phyloP scores from a whole-genome alignment of 352 stramenopile species.

The Thalassiosira ordinaria region DNA sequence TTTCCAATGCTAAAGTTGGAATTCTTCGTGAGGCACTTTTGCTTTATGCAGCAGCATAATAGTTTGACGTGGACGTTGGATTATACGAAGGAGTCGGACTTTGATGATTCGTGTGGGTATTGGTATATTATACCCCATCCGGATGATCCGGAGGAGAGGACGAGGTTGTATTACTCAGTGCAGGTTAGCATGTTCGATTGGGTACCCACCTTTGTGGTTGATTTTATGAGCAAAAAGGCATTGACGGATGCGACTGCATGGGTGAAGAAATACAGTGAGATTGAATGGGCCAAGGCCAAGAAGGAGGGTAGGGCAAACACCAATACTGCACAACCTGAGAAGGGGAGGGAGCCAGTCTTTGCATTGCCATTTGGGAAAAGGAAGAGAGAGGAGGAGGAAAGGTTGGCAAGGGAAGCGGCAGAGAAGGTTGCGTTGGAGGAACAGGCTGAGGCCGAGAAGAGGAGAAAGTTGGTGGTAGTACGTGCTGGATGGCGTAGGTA shows the following conservation, averaged over 20 bases:
- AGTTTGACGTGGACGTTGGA: conserved; percentile 66
- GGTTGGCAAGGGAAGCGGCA: conserved; percentile 11
- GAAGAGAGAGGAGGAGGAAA: conserved; percentile 45
- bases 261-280: conserved; percentile 70
- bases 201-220: conserved; percentile 63
- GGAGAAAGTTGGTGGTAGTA: conserved; percentile 24
- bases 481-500: conserved; percentile 44
- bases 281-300: conserved; percentile 50
- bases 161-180: conserved; percentile 64
- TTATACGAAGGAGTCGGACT: conserved; percentile 63
- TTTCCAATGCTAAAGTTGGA: conserved; percentile 65
- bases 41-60: conserved; percentile 54
- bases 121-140: conserved; percentile 69
- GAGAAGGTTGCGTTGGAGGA: conserved; percentile 31
- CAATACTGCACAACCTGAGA: neutral
- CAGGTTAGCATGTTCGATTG: conserved; percentile 67
- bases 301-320: conserved; percentile 12
- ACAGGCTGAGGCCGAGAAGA: conserved; percentile 21
- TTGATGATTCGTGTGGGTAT: conserved; percentile 69
- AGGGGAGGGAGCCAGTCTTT: conserved; percentile 26
- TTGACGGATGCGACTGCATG: conserved; percentile 68
- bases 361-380: conserved; percentile 43
- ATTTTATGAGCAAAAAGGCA: conserved; percentile 68
- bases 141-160: conserved; percentile 50
- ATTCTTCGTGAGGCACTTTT: conserved; percentile 63